Base-by-base conservation (phyloP, 2,329 filamentous ascomycete species). In the Pseudogymnoascus sp. region DNA sequence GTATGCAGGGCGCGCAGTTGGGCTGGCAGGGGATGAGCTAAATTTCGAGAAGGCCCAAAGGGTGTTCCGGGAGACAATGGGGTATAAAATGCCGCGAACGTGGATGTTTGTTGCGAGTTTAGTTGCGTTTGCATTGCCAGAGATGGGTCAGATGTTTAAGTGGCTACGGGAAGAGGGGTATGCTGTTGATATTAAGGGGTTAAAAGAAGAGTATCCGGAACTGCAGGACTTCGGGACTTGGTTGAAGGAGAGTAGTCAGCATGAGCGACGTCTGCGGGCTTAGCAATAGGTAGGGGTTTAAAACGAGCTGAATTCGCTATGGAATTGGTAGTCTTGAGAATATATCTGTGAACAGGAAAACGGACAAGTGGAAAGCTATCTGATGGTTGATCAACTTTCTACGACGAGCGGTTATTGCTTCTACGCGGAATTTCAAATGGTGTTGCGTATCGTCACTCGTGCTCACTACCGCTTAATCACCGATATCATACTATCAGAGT, bases 11-110 rank as follows among this genome's bases (percentile, higher is more conserved):
- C 72, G 69, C 38, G 74, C 75, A 6, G 69, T 81, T 13, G 75
- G 75, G 0, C 69, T 82, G 3, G 79, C 78, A 0, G 78, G 79
- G 0, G 79, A 82, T 63, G 76, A 80, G 65, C 64, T 82, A 50
- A 78, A 74, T 2, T 73, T 70, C n/a, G 67, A 67, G 19, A 66
- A 77, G 64, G 70, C 70, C 0, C 67, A 68, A 21, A 65, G 63
- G 15, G 65, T 74, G 0, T 77, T 77, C 60, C 69, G 69, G 50
- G 59, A 71, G 38, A 69, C 67, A 19, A 67, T 71, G 7, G 73
- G 74, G 7, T 63, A 67, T 5, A 64, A 67, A 9, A 66, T 75
- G 66, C 72, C 71, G 11, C 68, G 67, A 1, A 72, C 73, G 4
- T 70, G 68, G 63, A 64, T 68, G 46, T 63, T 69, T 23, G 62